These are phyloP conservation scores for Mucor irregularis DNA, from an alignment of 371 early-diverging fungal species.

Conservation along the genomic window DNA sequence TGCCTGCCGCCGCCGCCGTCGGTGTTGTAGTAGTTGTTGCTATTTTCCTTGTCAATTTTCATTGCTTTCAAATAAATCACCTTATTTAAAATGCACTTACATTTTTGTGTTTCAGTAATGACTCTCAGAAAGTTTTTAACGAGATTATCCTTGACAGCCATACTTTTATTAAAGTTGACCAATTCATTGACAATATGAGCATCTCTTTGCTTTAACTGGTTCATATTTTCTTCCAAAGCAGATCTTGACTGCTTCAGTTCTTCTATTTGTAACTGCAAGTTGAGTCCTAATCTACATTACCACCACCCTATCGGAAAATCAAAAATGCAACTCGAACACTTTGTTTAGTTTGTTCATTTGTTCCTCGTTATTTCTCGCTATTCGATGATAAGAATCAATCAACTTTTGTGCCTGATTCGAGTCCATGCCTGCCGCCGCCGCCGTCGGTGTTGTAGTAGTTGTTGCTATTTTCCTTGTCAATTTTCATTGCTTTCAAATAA, in stretches of 20 bases:
- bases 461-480: no score
- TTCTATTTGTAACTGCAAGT: conserved; percentile 50
- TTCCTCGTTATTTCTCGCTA: conserved; percentile 17
- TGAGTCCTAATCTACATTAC: no score
- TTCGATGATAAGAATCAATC: conserved; percentile 26
- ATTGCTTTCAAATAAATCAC: no score
- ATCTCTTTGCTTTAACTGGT: conserved; percentile 54
- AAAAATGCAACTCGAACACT: no score
- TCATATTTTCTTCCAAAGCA: conserved; percentile 35
- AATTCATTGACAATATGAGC: conserved; percentile 60
- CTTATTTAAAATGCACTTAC: background rate
- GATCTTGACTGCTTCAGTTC: conserved; percentile 35
- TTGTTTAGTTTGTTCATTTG: conserved; percentile 16
- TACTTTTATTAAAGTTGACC: conserved; percentile 52
- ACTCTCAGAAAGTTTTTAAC: conserved; percentile 61
- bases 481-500: no score
- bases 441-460: no score
- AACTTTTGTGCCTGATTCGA: conserved; percentile 21
- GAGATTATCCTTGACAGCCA: conserved; percentile 65
- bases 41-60: no score
- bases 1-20: background rate
- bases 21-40: no score
- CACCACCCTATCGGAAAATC: no score
- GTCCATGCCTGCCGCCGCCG: background rate
- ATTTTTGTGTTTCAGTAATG: conserved; percentile 5